Conservation (phyloP, 108 stramenopile species). For the Cyclotella cryptica region DNA sequence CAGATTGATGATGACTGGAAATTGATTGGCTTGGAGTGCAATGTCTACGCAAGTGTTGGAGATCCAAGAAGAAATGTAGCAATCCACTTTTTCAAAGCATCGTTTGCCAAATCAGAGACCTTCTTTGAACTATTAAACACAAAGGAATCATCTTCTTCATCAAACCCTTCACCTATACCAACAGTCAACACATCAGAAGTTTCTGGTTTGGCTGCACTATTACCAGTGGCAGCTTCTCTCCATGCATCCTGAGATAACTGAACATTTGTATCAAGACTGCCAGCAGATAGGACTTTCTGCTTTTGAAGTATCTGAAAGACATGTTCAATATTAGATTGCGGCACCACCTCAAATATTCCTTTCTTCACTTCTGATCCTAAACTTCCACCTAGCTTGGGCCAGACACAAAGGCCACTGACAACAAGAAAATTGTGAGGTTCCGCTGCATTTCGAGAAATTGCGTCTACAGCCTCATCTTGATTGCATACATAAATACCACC, state of each 20-base stretch:
- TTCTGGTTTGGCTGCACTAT: slow-evolving; percentile 5
- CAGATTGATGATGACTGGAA: too few species aligned
- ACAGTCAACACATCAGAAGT: slow-evolving; percentile 28
- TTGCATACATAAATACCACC: slow-evolving; percentile 76
- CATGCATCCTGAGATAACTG: slow-evolving; percentile 61
- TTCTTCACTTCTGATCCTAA: slow-evolving; percentile 62
- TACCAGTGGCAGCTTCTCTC: slow-evolving; percentile 25
- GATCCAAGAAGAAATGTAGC: slow-evolving; percentile 57
- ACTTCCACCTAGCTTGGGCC: slow-evolving; percentile 61
- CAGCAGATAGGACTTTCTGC: slow-evolving; percentile 63
- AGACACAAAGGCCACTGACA: slow-evolving; percentile 68
- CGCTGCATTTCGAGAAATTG: slow-evolving; percentile 65
- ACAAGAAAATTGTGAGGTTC: slow-evolving; percentile 74
- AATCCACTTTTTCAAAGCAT: slow-evolving; percentile 80
- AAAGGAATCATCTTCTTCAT: slow-evolving; percentile 77
- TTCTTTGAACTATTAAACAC: slow-evolving; percentile 78
- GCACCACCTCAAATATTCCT: slow-evolving; percentile 72
- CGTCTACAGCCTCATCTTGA: slow-evolving; percentile 62
- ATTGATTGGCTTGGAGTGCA: too few species aligned
- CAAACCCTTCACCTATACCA: slow-evolving; percentile 77
- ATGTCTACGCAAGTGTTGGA: too few species aligned
- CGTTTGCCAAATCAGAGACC: slow-evolving; percentile 74
- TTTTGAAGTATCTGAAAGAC: slow-evolving; percentile 60
- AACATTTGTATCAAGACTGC: slow-evolving; percentile 59
- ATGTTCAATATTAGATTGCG: slow-evolving; percentile 36